Base-by-base conservation (phyloP, 1,139 yeast species). In the Kodamaea alishanica region DNA sequence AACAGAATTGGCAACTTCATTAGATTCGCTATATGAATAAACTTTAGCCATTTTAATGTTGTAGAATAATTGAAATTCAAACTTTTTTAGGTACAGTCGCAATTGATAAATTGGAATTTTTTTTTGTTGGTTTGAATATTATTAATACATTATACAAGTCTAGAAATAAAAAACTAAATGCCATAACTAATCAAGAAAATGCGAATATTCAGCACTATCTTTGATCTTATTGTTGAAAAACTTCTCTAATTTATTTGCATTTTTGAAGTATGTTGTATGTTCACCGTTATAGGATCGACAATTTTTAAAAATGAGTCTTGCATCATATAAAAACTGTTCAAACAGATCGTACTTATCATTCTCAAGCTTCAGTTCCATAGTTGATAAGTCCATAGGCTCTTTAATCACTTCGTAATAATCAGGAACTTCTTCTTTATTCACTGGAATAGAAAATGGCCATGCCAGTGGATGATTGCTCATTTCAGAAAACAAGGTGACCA, bases 401-500 rank as follows among this genome's bases (percentile, higher is more conserved):
- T 90, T 89, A 47, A 92, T 92, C 25, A 92, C 95, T 51, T 88
- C 95, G 58, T 92, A 92, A 58, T 94, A 94, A 60, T 94, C 98
- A 0, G 95, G 89, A 10, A 94, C 98, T 55, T 94, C 98, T 35
- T 88, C 95, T 54, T 79, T 80, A 59, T 84, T 88, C 10, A 94
- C 98, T 1, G 98, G 96, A 41, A 80, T 84, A 26, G 90, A 79
- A 63, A 94, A 94, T 24, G 99, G 98, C 98, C 98, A 92, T n/a
- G 97, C 94, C 2, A 96, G 86, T 0, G 97, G 95, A 59, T 92
- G 96, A 57, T 86, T 88, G 54, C 87, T 95, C 67, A 92, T 64
- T 57, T 92, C 99, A 6, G 88, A 79, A 36, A 92, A 73, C 24
- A 92, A 63, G 36, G 89, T 87, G 51, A 87, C 90, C 95, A 92